Evolutionary conservation across 2,329 filamentous ascomycete genomes (phyloP).

Genomic region (Xylariaceae sp.): DNA sequence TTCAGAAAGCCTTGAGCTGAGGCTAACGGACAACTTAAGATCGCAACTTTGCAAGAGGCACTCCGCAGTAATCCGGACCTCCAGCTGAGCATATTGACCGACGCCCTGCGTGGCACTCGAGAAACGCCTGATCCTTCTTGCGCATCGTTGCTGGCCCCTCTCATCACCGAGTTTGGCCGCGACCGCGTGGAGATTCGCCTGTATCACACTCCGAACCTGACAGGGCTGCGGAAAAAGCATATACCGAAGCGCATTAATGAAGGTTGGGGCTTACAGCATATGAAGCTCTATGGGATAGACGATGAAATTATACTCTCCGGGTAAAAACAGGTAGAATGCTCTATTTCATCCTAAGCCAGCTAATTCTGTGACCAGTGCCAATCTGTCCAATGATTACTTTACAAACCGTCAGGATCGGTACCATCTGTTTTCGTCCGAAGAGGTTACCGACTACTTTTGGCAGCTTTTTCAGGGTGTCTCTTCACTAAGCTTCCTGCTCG

Average conservation of each 20-base stretch:
- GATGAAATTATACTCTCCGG: constrained; percentile 94
- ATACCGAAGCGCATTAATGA: constrained; percentile 92
- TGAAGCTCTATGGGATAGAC: constrained; percentile 96
- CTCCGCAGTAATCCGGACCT: constrained; percentile 70
- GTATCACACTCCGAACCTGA: constrained; percentile 97
- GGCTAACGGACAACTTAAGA: constrained; percentile 42
- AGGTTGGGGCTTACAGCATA: constrained; percentile 96
- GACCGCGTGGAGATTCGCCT: constrained; percentile 88
- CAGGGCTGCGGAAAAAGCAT: constrained; percentile 75
- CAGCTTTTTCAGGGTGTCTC: constrained; percentile 72
- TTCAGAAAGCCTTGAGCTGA: constrained; percentile 3
- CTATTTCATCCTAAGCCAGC: constrained; percentile 3
- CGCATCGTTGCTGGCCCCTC: constrained; percentile 78
- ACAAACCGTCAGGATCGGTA: constrained; percentile 94
- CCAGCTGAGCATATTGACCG: constrained; percentile 83
- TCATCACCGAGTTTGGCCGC: constrained; percentile 79
- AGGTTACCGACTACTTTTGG: constrained; percentile 78
- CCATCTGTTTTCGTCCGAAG: constrained; percentile 77
- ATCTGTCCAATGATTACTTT: constrained; percentile 91
- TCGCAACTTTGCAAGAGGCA: constrained; percentile 71
- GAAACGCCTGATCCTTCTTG: constrained; percentile 83
- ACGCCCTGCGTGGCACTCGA: constrained; percentile 84
- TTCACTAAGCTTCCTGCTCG: constrained; percentile 75
- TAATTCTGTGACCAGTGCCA: constrained; percentile 52
- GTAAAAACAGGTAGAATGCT: constrained; percentile 40